Percentiles rank a stretch among this genome's conserved stretches.
Evolutionary conservation across 345 rosid genomes (phyloP).

Genomic region (Raphanus raphanistrum): DNA sequence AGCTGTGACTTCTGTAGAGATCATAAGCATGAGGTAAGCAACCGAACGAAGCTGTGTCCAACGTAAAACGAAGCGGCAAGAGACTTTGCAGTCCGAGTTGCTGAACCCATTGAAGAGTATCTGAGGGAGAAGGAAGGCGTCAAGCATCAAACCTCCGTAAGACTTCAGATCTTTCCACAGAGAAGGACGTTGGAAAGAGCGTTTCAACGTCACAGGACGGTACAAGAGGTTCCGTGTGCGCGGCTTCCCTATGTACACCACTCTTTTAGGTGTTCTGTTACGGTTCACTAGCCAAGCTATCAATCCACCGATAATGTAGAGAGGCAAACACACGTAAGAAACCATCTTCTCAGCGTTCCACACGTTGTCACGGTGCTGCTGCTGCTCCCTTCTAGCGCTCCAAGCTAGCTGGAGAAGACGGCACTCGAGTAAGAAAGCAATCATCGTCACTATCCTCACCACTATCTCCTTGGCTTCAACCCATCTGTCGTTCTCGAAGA

Average conservation of each 20-base stretch:
- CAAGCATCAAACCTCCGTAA: constrained; percentile 77
- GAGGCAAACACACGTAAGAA: constrained; percentile 52
- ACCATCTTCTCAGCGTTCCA: constrained; percentile 76
- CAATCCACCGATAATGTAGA: constrained; percentile 63
- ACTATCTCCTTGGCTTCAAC: constrained; percentile 80
- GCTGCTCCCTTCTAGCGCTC: constrained; percentile 53
- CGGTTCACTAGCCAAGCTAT: constrained; percentile 60
- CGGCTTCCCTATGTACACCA: constrained; percentile 27
- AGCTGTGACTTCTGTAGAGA: constrained; percentile 68
- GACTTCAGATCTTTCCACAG: constrained; percentile 67
- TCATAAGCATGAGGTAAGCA: constrained; percentile 90
- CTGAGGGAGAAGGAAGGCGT: constrained; percentile 81
- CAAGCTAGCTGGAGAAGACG: constrained; percentile 76
- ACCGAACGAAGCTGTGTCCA: constrained; percentile 62
- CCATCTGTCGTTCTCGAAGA: constrained; percentile 76
- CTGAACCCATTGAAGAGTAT: constrained; percentile 65
- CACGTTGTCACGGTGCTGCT: constrained; percentile 30
- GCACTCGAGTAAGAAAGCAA: constrained; percentile 81
- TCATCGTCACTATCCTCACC: constrained; percentile 74
- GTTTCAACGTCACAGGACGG: constrained; percentile 14
- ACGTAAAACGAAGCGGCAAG: constrained; percentile 58
- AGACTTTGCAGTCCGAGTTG: constrained; percentile 47
- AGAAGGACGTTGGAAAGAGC: constrained; percentile 44
- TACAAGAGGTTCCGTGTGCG: not conserved
- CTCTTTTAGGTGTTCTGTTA: constrained; percentile 34